Evolutionary conservation across 257 asterid genomes (phyloP), one percentile per base, ranked within the genome.

Genomic region (Nemophila menziesii): DNA sequence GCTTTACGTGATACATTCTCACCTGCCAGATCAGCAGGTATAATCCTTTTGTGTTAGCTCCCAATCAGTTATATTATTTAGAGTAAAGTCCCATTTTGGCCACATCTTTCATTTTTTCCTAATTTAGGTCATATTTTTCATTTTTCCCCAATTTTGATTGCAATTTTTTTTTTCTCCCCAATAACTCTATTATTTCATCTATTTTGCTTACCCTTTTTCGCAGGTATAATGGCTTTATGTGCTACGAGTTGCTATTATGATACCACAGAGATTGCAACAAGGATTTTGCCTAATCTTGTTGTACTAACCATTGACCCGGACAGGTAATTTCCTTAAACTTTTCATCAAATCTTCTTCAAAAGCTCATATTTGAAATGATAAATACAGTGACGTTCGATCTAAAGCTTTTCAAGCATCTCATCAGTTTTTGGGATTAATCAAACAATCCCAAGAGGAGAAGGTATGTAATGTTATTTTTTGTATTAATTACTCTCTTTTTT

Each of bases 11-110:
- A 90, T 66, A 74, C 94, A 18, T 90, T 85, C 56, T 75, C 96
- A 44, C 99, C 96, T 50, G 96, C 99, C 56, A 70, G 99, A 68
- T 96, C 87, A 65, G 96, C 99, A 70, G 99, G 99, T 90, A 55
- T 46, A 58, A 33, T 29, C 36, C 0, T 40, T 22, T 11, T 17
- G 2, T 22, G 11, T 44, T 1, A 8, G 9, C 18, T 5, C 27
- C 36, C 60, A 54, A 39, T 46, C 53, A 37, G 19, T 33, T 39
- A 29, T 57, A 43, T 46, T 27, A 48, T 45, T 36, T 16, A 19
- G 52, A n/a, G n/a, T n/a, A n/a, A n/a, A n/a, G n/a, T n/a, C n/a
- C n/a, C n/a, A n/a, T 29, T 26, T 47, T 26, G 15, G 49, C 11
- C 47, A 9, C 20, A 4, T 33, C 41, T 55, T 21, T n/a, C n/a